Evolutionary conservation across 768 basidiomycete genomes (phyloP).

Genomic region (Rhizopogon vulgaris): DNA sequence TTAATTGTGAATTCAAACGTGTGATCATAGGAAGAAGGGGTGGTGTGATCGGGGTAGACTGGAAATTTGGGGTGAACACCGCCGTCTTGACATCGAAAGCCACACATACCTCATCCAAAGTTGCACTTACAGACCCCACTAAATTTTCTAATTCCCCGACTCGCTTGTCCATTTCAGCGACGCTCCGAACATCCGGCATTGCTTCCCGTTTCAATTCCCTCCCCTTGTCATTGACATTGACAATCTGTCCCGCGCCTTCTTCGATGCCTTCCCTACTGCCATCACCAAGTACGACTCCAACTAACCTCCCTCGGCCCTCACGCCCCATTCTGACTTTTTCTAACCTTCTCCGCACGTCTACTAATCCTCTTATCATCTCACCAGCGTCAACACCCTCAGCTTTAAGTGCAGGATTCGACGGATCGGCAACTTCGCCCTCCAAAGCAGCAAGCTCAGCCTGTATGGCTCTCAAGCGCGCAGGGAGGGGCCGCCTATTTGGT

Average conservation of each 20-base stretch:
- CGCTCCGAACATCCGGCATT: constrained; percentile 37
- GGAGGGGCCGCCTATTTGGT: constrained; percentile 37
- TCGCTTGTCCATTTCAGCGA: constrained; percentile 77
- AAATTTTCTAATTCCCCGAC: constrained; percentile 78
- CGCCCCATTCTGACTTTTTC: constrained; percentile 60
- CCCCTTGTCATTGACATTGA: constrained; percentile 7
- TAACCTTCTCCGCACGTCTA: constrained; percentile 65
- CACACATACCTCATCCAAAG: constrained; percentile 72
- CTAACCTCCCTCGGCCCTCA: constrained; percentile 60
- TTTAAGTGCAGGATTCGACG: constrained; percentile 61
- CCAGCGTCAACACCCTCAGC: constrained; percentile 66
- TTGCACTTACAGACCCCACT: constrained; percentile 74
- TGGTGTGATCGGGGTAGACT: constrained; percentile 70
- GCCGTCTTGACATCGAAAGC: not conserved
- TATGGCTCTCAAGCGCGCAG: constrained; percentile 56
- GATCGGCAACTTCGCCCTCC: constrained; percentile 78
- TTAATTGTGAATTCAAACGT: constrained; percentile 79
- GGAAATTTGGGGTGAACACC: not conserved
- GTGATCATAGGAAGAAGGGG: constrained; percentile 79
- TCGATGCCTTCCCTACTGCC: constrained; percentile 6
- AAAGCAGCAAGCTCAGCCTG: constrained; percentile 76
- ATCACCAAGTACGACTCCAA: constrained; percentile 46
- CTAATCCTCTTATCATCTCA: constrained; percentile 69
- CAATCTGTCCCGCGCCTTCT: constrained; percentile 1
- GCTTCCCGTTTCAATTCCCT: constrained; percentile 5